Conservation (phyloP, 495 filamentous ascomycete genomes). For the Talaromyces borbonicus region DNA sequence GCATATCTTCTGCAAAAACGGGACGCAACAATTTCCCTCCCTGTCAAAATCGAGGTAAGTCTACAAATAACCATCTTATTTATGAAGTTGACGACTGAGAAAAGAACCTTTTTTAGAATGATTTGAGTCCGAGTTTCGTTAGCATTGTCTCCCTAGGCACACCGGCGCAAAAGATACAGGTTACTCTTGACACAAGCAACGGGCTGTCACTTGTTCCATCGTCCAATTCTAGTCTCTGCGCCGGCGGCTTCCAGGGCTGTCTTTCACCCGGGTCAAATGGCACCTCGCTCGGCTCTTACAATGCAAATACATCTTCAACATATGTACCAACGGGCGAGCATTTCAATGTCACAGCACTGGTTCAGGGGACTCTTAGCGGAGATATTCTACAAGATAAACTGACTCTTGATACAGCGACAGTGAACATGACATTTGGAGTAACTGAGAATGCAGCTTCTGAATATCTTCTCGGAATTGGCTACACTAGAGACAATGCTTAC, state of each 20-base stretch:
- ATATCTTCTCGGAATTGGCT: constrained; percentile 63
- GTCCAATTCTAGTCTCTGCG: background rate
- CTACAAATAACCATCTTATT: background rate
- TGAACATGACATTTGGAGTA: background rate
- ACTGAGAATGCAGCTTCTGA: too few species aligned
- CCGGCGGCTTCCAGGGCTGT: background rate
- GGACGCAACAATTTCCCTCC: background rate
- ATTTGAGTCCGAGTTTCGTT: background rate
- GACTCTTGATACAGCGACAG: background rate
- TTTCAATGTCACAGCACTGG: constrained; percentile 51
- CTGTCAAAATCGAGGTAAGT: background rate
- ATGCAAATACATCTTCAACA: constrained; percentile 56
- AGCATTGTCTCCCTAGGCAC: constrained; percentile 45
- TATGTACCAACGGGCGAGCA: constrained; percentile 56
- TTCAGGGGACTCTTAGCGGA: background rate
- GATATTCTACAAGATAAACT: background rate
- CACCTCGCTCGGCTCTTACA: constrained; percentile 35
- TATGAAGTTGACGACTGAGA: background rate
- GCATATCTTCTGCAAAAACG: background rate
- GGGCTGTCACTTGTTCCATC: constrained; percentile 51
- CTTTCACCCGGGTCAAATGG: background rate
- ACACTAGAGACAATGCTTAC: constrained; percentile 66
- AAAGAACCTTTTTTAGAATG: background rate
- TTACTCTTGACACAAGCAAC: constrained; percentile 62
- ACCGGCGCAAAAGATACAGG: constrained; percentile 39